phyloP scores from a whole-genome alignment of 495 filamentous ascomycete genomes.

The Penicillium macrosclerotiorum region DNA sequence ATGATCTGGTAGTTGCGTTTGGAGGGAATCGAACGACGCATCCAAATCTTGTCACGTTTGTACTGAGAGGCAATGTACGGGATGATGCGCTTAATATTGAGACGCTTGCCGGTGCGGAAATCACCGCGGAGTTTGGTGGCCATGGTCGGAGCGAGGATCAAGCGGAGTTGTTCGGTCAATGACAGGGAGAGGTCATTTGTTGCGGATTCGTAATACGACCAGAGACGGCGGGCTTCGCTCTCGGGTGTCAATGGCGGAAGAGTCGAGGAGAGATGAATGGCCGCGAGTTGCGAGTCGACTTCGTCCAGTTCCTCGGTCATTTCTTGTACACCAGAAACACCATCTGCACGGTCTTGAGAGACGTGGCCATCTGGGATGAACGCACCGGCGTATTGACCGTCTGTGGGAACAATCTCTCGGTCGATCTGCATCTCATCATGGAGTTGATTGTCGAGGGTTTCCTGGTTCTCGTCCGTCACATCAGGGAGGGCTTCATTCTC shows the following conservation, averaged over 20 bases:
- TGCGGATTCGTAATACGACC: constrained; percentile 77
- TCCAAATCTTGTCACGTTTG: constrained; percentile 99
- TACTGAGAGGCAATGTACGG: constrained; percentile 96
- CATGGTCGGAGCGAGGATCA: constrained; percentile 90
- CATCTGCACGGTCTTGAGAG: constrained; percentile 30
- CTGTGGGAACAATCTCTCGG: constrained; percentile 30
- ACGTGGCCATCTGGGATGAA: constrained; percentile 41
- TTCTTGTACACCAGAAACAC: constrained; percentile 40
- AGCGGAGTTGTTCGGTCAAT: constrained; percentile 87
- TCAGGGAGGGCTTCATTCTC: constrained; percentile 59
- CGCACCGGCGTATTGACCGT: constrained; percentile 42
- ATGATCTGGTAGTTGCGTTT: constrained; percentile 96
- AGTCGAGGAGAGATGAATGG: constrained; percentile 61
- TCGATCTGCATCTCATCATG: constrained; percentile 51
- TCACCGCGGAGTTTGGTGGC: constrained; percentile 96
- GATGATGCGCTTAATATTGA: constrained; percentile 99
- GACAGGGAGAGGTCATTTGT: constrained; percentile 84
- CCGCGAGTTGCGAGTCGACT: constrained; percentile 70
- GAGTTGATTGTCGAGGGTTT: constrained; percentile 46
- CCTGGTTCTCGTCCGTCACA: constrained; percentile 52
- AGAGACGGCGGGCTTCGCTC: constrained; percentile 72
- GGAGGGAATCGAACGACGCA: constrained; percentile 84
- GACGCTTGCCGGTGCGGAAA: constrained; percentile 94
- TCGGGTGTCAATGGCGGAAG: constrained; percentile 40
- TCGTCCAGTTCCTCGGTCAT: constrained; percentile 62